These are phyloP conservation scores for Schoenoplectus triqueter DNA, from an alignment of 202 grass and related monocot genomes.

Conservation along the genomic window DNA sequence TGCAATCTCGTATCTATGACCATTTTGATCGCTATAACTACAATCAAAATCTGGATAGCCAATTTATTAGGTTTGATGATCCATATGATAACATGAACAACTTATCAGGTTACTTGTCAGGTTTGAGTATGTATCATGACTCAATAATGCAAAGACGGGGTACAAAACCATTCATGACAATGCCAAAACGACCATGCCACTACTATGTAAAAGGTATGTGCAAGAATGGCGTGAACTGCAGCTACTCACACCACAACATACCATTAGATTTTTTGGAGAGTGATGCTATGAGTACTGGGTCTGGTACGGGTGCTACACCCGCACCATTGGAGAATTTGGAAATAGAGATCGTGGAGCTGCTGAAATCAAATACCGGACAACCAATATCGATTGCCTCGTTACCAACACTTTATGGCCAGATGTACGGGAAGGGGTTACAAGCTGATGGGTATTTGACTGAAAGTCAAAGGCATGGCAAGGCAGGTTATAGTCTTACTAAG, in stretches of 20 bases:
- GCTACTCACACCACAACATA: slow-evolving; percentile 61
- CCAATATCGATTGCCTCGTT: slow-evolving; percentile 49
- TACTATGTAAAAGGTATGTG: slow-evolving; percentile 80
- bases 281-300: slow-evolving; percentile 19
- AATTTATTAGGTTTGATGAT: slow-evolving; percentile 40
- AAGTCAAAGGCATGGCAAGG: slow-evolving; percentile 50
- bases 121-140: slow-evolving; percentile 20
- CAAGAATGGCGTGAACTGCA: slow-evolving; percentile 74
- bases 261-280: slow-evolving; percentile 35
- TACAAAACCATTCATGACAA: slow-evolving; percentile 31
- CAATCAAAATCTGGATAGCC: slow-evolving; percentile 26
- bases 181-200: slow-evolving; percentile 54
- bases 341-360: slow-evolving; percentile 54
- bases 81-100: slow-evolving; percentile 28
- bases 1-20: slow-evolving; percentile 45
- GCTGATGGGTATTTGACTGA: slow-evolving; percentile 45
- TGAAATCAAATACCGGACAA: slow-evolving; percentile 21
- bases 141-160: not conserved
- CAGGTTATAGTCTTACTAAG: slow-evolving; percentile 46
- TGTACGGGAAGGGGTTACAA: slow-evolving; percentile 47
- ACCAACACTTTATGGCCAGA: slow-evolving; percentile 45
- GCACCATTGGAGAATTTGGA: slow-evolving; percentile 53
- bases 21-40: slow-evolving; percentile 34
- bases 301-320: slow-evolving; percentile 2
- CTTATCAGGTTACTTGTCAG: slow-evolving; percentile 41